phyloP scores from a whole-genome alignment of 345 rosid genomes.

The Carallia pectinifolia region DNA sequence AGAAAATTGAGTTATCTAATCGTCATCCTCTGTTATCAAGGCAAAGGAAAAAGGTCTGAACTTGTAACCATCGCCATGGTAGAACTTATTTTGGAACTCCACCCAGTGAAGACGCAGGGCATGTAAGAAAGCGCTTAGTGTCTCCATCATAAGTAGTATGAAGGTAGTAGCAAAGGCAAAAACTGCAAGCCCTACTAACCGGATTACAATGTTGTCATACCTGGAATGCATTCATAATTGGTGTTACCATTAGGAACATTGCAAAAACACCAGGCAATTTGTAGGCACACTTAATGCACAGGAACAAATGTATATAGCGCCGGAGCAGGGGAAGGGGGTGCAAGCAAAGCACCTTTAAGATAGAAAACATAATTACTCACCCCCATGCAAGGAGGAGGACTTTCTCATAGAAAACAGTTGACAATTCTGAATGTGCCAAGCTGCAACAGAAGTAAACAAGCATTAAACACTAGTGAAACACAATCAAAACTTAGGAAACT shows the following conservation, averaged over 20 bases:
- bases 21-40: constrained; percentile 51
- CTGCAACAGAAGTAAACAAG: constrained; percentile 40
- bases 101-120: constrained; percentile 99
- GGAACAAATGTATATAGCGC: not conserved
- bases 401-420: constrained; percentile 95
- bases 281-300: not conserved
- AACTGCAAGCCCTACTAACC: constrained; percentile 72
- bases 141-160: constrained; percentile 94
- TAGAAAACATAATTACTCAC: constrained; percentile 40
- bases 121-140: constrained; percentile 92
- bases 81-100: constrained; percentile 87
- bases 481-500: not conserved
- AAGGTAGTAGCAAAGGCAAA: constrained; percentile 95
- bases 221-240: constrained; percentile 33
- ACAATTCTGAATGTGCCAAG: constrained; percentile 94
- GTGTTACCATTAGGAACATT: not conserved
- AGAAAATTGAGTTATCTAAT: constrained; percentile 32
- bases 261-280: not conserved
- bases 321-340: too few relatives aligned
- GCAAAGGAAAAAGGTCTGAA: constrained; percentile 88
- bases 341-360: not conserved
- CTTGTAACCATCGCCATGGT: constrained; percentile 92
- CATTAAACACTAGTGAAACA: constrained; percentile 11
- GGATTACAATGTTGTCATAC: constrained; percentile 70
- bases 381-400: constrained; percentile 96